phyloP scores from a whole-genome alignment of 2,329 filamentous ascomycete species.

The Metarhizium rileyi region DNA sequence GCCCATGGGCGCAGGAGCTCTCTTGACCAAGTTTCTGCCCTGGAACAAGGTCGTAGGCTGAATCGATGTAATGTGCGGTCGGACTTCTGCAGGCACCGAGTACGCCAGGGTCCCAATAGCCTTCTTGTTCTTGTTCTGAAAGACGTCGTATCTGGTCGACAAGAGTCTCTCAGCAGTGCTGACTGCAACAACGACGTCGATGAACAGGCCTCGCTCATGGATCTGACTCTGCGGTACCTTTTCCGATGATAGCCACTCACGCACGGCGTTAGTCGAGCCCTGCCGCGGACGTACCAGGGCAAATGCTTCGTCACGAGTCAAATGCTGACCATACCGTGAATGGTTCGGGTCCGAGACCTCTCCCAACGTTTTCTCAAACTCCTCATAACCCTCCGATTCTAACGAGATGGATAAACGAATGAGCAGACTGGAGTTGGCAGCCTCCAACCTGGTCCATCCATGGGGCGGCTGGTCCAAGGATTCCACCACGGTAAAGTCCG shows the following conservation, averaged over 20 bases:
- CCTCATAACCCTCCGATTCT: conserved; percentile 12
- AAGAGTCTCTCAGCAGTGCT: conserved; percentile 34
- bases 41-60: conserved; percentile 35
- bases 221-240: conserved; percentile 27
- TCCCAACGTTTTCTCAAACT: conserved; percentile 33
- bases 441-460: conserved; percentile 15
- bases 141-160: conserved; percentile 33
- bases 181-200: conserved; percentile 33
- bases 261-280: conserved; percentile 28
- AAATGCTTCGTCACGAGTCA: conserved; percentile 37
- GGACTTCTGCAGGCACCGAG: conserved; percentile 25
- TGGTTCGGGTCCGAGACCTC: conserved; percentile 40
- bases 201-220: conserved; percentile 25
- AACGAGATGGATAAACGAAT: conserved; percentile 23
- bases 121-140: conserved; percentile 26
- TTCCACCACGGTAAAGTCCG: conserved; percentile 10
- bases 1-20: too few species aligned
- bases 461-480: conserved; percentile 11
- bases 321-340: conserved; percentile 37
- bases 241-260: conserved; percentile 33
- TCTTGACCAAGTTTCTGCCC: neutral
- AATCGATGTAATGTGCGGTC: conserved; percentile 30
- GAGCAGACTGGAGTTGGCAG: conserved; percentile 10
- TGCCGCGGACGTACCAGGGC: conserved; percentile 35
- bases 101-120: conserved; percentile 30